Base-by-base conservation (phyloP, 164 flowering plant species). In the Piper betle region DNA sequence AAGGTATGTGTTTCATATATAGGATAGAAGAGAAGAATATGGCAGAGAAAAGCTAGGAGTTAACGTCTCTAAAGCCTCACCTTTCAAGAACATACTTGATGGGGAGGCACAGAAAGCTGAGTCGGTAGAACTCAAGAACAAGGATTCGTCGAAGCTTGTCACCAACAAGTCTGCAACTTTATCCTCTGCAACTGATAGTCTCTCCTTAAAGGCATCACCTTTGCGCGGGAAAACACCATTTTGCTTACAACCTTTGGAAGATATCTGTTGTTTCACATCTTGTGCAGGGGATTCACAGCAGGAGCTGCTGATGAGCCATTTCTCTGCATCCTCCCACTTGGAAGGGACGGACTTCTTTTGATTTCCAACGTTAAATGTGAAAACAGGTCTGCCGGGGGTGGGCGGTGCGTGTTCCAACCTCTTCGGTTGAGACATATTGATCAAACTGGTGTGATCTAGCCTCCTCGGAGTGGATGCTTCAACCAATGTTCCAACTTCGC, bases 251-350 rank as follows among this genome's bases (percentile, higher is more conserved):
- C 70, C 55, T 58, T 69, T 82, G 48, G 78, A 67, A 43, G 76
- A 43, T 11, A 74, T 77, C 7, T 59, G 65, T 17, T 75, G 60
- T 69, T 70, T 74, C 52, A 67, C 69, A 3, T 64, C 18, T 70
- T 82, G 85, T 53, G 81, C 85, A 60, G 94, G 94, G 40, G 96
- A 91, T 9, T 80, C 88, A 67, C 85, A 78, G 75, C 82, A 77
- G 63, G 89, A 74, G 54, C 74, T 78, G 60, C 76, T 77, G 7
- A 77, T 74, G 37, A 92, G 78, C 98, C 98, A 92, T 73, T 89
- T 92, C 71, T 87, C 88, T 37, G 98, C 98, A 74, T 92, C 89
- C 67, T 87, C 96, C 98, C 96, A 92, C 65, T 92, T 92, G 5
- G 98, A 92, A 71, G 98, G 96, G 50, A 84, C 75, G 53, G 68